Percentiles rank a stretch among this genome's conserved stretches.
These are phyloP conservation scores for Alternaria hordeiaustralica DNA, from an alignment of 2,329 filamentous ascomycete species.

Conservation along the genomic window DNA sequence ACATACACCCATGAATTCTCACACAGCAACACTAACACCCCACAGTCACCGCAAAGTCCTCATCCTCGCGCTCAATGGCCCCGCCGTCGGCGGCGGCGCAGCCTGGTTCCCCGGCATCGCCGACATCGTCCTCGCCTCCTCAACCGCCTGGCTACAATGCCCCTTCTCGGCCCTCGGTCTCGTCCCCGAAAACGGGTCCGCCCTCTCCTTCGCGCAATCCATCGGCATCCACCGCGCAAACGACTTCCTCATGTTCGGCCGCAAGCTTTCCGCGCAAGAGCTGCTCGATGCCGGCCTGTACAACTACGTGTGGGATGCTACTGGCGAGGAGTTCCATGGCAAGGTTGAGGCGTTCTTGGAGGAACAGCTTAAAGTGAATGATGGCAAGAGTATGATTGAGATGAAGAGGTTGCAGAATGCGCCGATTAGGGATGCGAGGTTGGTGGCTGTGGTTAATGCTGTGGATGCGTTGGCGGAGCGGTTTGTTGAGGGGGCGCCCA, in stretches of 20 bases:
- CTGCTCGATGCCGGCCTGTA: conserved; percentile 54
- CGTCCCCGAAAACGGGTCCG: conserved; percentile 58
- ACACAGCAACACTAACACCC: conserved; percentile 8
- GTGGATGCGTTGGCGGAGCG: conserved; percentile 58
- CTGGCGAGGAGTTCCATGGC: conserved; percentile 50
- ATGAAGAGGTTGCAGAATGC: conserved; percentile 59
- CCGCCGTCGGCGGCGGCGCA: conserved; percentile 58
- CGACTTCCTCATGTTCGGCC: conserved; percentile 61
- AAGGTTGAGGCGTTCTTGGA: conserved; percentile 53
- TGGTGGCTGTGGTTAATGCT: conserved; percentile 57
- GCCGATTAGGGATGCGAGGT: conserved; percentile 51
- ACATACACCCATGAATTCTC: background rate
- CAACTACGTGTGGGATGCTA: conserved; percentile 54
- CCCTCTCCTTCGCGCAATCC: conserved; percentile 54
- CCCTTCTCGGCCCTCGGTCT: conserved; percentile 58
- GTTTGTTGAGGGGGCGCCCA: conserved; percentile 57
- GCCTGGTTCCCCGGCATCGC: conserved; percentile 59
- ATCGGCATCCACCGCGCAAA: conserved; percentile 60
- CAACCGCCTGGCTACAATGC: conserved; percentile 55
- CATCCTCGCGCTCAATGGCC: conserved; percentile 59
- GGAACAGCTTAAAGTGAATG: conserved; percentile 54
- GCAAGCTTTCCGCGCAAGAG: conserved; percentile 54
- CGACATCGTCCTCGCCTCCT: conserved; percentile 57
- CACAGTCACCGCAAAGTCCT: conserved; percentile 57
- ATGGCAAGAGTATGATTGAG: conserved; percentile 62